phyloP scores from a whole-genome alignment of 306 rosid genomes.

The Pyrus communis region DNA sequence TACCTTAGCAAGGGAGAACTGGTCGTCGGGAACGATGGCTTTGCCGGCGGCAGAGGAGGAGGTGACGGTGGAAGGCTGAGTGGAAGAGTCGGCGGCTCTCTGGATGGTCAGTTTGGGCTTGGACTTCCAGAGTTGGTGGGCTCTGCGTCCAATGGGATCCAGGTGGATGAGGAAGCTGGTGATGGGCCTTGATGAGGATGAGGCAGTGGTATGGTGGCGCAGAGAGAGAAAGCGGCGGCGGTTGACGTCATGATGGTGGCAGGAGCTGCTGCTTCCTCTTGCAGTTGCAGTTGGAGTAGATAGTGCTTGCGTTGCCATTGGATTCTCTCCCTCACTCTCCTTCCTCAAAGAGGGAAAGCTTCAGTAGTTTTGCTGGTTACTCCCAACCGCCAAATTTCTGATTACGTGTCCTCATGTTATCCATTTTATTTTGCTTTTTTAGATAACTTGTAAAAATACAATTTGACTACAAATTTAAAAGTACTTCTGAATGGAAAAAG shows the following conservation, averaged over 20 bases:
- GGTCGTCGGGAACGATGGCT: conserved; percentile 49
- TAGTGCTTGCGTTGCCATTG: conserved; percentile 19
- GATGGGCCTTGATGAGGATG: conserved; percentile 1
- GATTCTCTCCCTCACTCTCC: not conserved
- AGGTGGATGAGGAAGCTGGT: conserved; percentile 14
- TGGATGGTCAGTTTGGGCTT: conserved; percentile 17
- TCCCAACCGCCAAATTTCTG: conserved; percentile 36
- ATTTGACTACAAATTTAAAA: too few relatives aligned
- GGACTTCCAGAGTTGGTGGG: not conserved
- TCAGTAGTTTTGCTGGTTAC: not conserved
- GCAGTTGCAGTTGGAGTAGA: conserved; percentile 1
- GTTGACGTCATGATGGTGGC: conserved; percentile 2
- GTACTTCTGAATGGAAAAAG: too few relatives aligned
- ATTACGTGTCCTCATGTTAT: conserved; percentile 27
- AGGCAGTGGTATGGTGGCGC: not conserved
- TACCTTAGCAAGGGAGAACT: conserved; percentile 69
- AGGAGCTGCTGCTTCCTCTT: conserved; percentile 16
- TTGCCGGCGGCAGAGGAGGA: conserved; percentile 26
- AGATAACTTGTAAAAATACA: too few relatives aligned
- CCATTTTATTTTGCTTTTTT: not conserved
- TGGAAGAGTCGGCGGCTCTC: conserved; percentile 68
- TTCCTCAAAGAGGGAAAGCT: not conserved
- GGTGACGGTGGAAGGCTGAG: conserved; percentile 43
- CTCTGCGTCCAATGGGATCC: conserved; percentile 6
- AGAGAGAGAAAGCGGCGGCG: conserved; percentile 19